Percentiles rank a stretch among this genome's conserved stretches.
phyloP scores from a whole-genome alignment of 1,284 basidiomycete genomes.

The Rhodotorula sp. region DNA sequence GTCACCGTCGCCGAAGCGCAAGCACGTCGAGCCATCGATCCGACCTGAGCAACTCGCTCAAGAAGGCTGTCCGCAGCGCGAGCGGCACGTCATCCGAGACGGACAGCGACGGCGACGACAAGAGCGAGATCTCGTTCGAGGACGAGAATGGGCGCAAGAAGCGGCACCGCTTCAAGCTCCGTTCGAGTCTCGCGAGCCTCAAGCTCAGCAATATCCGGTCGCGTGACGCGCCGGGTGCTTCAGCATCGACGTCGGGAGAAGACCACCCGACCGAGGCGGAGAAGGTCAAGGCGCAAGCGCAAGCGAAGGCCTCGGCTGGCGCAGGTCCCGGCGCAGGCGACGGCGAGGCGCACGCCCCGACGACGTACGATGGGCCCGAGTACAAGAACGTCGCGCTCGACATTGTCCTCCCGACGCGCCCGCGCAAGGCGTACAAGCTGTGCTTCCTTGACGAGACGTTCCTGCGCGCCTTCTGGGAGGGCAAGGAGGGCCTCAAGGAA shows the following conservation, averaged over 20 bases:
- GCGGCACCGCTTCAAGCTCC: conserved; percentile 29
- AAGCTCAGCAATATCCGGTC: not conserved
- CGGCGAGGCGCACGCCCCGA: conserved; percentile 20
- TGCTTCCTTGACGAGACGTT: conserved; percentile 88
- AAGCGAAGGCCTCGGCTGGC: not conserved
- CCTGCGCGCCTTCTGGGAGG: conserved; percentile 85
- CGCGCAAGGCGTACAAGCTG: conserved; percentile 90
- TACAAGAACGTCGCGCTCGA: conserved; percentile 38
- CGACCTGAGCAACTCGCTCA: too few relatives aligned
- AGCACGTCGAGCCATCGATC: not conserved
- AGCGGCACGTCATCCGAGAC: not conserved
- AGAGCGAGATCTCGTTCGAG: conserved; percentile 41
- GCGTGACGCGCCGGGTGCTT: not conserved
- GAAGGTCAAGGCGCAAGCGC: conserved; percentile 33
- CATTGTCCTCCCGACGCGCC: conserved; percentile 72
- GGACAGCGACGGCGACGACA: conserved; percentile 17
- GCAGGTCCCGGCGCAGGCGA: not conserved
- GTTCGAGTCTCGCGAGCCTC: not conserved
- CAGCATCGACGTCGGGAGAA: not conserved
- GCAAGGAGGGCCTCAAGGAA: conserved; percentile 74
- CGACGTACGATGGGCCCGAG: conserved; percentile 32
- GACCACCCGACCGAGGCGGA: conserved; percentile 32
- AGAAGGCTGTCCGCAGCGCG: not conserved
- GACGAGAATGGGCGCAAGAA: conserved; percentile 39
- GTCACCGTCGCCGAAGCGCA: not conserved